These are phyloP conservation scores for Trametes gibbosa DNA, from an alignment of 768 basidiomycete species.

Conservation along the genomic window DNA sequence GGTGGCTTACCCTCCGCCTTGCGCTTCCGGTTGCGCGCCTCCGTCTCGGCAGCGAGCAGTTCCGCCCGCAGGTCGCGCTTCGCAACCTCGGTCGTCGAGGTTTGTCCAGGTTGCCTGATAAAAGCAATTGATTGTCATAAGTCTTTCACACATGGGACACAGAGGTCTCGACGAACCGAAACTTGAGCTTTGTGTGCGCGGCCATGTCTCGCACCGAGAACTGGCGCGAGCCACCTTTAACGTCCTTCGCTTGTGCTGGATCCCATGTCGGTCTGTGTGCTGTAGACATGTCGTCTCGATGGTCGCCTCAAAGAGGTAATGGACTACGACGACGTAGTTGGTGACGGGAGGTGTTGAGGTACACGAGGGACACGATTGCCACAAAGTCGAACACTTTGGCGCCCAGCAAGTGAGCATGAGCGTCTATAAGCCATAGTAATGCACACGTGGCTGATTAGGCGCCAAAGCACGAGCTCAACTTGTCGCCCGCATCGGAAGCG, in stretches of 20 bases:
- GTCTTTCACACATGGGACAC: neutral
- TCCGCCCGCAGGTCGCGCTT: slow-evolving; percentile 82
- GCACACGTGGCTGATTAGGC: too few species aligned
- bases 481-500: too few species aligned
- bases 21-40: slow-evolving; percentile 85
- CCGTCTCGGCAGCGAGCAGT: slow-evolving; percentile 80
- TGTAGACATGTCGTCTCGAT: slow-evolving; percentile 61
- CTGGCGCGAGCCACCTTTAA: slow-evolving; percentile 88
- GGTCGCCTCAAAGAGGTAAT: neutral
- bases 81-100: slow-evolving; percentile 70
- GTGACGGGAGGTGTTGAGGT: neutral
- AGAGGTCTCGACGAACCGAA: slow-evolving; percentile 58
- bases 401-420: neutral
- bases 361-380: neutral
- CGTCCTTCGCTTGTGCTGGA: slow-evolving; percentile 90
- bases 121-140: neutral
- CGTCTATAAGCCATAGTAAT: neutral
- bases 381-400: slow-evolving; percentile 6
- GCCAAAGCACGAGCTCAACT: too few species aligned
- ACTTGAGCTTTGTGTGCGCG: slow-evolving; percentile 96
- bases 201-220: slow-evolving; percentile 94
- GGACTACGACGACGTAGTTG: neutral
- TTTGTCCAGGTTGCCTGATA: slow-evolving; percentile 87
- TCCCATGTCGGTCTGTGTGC: slow-evolving; percentile 97
- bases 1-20: slow-evolving; percentile 75